phyloP scores from a whole-genome alignment of 2,329 filamentous ascomycete species.

The Aspergillus arachidicola region DNA sequence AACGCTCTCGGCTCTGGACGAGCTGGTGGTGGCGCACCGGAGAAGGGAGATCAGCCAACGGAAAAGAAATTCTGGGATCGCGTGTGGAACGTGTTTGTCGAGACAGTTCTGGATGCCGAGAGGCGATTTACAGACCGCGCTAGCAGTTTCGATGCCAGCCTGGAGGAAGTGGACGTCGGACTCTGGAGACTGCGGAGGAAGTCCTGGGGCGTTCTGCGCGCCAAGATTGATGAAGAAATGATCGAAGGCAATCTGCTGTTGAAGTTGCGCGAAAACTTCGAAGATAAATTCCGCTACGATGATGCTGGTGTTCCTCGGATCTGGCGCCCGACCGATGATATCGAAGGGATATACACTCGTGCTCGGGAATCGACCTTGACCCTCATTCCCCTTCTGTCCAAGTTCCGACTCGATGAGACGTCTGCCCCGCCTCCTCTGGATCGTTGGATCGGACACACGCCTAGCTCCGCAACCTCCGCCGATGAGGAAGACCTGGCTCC shows the following conservation, averaged over 20 bases:
- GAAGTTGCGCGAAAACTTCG: constrained; percentile 96
- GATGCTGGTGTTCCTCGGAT: constrained; percentile 92
- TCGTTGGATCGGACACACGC: constrained; percentile 78
- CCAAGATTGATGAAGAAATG: constrained; percentile 94
- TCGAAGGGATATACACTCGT: constrained; percentile 90
- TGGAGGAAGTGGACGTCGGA: constrained; percentile 88
- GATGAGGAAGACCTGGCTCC: constrained; percentile 89
- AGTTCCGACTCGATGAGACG: constrained; percentile 77
- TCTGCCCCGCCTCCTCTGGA: constrained; percentile 79
- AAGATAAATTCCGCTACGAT: constrained; percentile 98
- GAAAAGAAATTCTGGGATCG: constrained; percentile 96
- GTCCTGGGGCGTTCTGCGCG: constrained; percentile 86
- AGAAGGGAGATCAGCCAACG: constrained; percentile 70
- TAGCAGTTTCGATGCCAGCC: constrained; percentile 88
- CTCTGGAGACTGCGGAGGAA: constrained; percentile 91
- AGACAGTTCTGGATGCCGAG: constrained; percentile 83
- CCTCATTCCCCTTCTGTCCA: constrained; percentile 84
- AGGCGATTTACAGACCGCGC: constrained; percentile 82
- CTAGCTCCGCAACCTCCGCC: constrained; percentile 71
- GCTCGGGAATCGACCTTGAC: constrained; percentile 90
- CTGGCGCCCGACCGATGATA: constrained; percentile 95
- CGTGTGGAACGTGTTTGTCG: constrained; percentile 84
- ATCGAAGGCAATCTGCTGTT: constrained; percentile 96
- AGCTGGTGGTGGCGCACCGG: constrained; percentile 78
- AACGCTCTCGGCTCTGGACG: constrained; percentile 91